phyloP scores from a whole-genome alignment of 2,329 filamentous ascomycete genomes.

The Fusarium lyarnte region DNA sequence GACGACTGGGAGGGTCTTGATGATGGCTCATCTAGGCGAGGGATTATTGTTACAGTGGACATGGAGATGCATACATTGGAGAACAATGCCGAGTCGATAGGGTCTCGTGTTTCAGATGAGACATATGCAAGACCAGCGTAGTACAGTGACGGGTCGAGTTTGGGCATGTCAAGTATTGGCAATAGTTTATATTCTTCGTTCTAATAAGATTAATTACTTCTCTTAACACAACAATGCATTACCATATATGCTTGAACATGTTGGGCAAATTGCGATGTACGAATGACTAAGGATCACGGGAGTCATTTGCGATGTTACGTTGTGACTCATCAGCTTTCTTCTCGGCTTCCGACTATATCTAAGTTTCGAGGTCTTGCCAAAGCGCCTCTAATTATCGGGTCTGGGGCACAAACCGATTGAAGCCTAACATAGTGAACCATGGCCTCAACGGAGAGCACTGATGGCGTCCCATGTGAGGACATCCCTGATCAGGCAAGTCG shows the following conservation, averaged over 20 bases:
- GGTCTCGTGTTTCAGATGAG: neutral
- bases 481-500: neutral
- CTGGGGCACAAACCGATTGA: no score
- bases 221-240: rapidly evolving
- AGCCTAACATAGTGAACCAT: neutral
- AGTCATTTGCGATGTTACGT: neutral
- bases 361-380: neutral
- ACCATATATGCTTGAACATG: no score
- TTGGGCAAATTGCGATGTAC: neutral
- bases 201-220: neutral
- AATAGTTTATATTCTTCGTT: no score
- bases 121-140: neutral
- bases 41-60: slow-evolving; percentile 23
- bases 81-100: neutral
- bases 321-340: neutral
- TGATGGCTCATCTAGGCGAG: slow-evolving; percentile 11
- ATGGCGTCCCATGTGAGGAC: neutral
- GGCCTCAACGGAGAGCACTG: rapidly evolving
- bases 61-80: slow-evolving; percentile 25
- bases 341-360: no score
- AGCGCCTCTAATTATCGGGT: rapidly evolving
- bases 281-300: neutral
- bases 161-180: neutral
- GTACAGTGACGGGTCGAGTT: neutral
- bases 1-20: slow-evolving; percentile 14